Evolutionary conservation across 2,329 filamentous ascomycete genomes (phyloP).

Genomic region (Arthroderma sp.): DNA sequence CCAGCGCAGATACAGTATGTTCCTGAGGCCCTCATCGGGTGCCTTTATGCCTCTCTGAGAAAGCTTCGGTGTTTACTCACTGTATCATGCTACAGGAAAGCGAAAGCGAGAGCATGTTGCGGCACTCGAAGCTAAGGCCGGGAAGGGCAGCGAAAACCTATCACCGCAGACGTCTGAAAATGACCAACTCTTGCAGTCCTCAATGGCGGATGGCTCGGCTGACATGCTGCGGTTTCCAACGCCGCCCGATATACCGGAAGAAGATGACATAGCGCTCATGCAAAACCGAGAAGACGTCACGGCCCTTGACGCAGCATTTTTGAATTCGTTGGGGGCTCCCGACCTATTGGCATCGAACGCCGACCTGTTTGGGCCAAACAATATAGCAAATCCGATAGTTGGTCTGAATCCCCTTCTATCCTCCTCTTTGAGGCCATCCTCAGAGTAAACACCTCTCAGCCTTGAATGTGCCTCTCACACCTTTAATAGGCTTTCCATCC

Average conservation of each 20-base stretch:
- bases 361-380: background rate
- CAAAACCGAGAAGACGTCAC: too few species aligned
- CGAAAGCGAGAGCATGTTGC: slow-evolving; percentile 17
- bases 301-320: background rate
- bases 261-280: background rate
- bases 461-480: background rate
- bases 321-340: background rate
- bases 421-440: too few species aligned
- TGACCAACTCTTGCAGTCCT: too few species aligned
- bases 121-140: slow-evolving; percentile 14
- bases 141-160: background rate
- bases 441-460: background rate
- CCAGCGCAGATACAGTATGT: slow-evolving; percentile 39
- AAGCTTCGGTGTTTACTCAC: background rate
- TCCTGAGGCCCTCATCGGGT: background rate
- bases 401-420: too few species aligned
- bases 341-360: background rate
- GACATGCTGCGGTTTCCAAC: too few species aligned
- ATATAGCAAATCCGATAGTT: background rate
- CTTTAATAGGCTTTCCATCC: background rate
- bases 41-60: background rate
- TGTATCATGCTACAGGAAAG: slow-evolving; percentile 9
- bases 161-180: too few species aligned
- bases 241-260: background rate
- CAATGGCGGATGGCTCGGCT: too few species aligned